Percentiles rank a stretch among this genome's conserved stretches.
Evolutionary conservation across 2,329 filamentous ascomycete genomes (phyloP).

Genomic region (Beauveria pseudobassiana): DNA sequence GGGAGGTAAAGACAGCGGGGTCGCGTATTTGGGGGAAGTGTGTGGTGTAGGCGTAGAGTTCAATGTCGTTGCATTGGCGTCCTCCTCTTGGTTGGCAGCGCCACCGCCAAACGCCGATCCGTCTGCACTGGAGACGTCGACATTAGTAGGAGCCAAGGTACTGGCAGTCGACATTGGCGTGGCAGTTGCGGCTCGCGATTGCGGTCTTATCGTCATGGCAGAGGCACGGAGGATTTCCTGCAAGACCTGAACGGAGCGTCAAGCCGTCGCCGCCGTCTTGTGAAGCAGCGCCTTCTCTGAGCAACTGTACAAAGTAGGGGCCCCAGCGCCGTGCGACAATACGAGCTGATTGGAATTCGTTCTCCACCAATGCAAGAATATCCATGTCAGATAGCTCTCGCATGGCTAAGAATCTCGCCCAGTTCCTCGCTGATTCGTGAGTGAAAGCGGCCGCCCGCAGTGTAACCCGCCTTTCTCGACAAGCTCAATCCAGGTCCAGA

Average conservation of each 20-base stretch:
- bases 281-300: constrained; percentile 70
- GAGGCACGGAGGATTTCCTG: constrained; percentile 63
- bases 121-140: constrained; percentile 34
- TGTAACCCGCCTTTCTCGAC: constrained; percentile 53
- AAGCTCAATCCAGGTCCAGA: constrained; percentile 49
- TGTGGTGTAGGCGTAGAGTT: constrained; percentile 52
- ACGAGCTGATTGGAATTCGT: constrained; percentile 86
- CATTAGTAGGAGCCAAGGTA: constrained; percentile 34
- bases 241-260: constrained; percentile 61
- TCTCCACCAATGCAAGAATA: constrained; percentile 87
- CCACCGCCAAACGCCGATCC: constrained; percentile 26
- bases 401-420: constrained; percentile 70
- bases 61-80: constrained; percentile 32
- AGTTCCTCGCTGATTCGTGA: constrained; percentile 76
- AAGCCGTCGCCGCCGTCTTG: constrained; percentile 67
- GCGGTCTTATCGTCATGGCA: constrained; percentile 75
- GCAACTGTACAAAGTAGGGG: constrained; percentile 86
- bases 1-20: constrained; percentile 87
- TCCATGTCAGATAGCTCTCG: constrained; percentile 96
- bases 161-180: constrained; percentile 40
- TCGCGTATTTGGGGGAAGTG: constrained; percentile 55
- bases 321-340: constrained; percentile 87
- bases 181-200: constrained; percentile 44
- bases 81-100: constrained; percentile 31
- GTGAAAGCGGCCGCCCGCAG: constrained; percentile 68